phyloP scores from a whole-genome alignment of 2,329 filamentous ascomycete genomes.

The Gyromitra esculenta region DNA sequence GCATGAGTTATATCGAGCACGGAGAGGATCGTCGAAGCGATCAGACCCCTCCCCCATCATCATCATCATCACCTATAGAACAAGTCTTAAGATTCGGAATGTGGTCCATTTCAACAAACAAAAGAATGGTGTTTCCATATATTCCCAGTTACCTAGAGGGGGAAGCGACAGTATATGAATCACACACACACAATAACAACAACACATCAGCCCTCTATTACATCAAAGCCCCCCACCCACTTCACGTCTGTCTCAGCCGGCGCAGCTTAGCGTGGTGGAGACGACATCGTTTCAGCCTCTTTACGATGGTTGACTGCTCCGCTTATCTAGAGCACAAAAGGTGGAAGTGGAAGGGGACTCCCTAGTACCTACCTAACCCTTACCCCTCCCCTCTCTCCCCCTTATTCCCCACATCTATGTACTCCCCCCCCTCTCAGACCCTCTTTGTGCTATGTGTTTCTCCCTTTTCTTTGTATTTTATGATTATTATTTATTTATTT shows the following conservation, averaged over 20 bases:
- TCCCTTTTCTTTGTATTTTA: background rate
- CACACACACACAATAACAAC: background rate
- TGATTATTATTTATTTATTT: background rate
- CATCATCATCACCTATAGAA: background rate
- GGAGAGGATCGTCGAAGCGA: background rate
- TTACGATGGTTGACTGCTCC: background rate
- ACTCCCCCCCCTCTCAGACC: background rate
- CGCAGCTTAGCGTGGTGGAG: background rate
- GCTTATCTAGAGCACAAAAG: background rate
- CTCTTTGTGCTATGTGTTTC: background rate
- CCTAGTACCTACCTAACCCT: too few relatives aligned
- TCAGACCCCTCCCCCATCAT: too few relatives aligned
- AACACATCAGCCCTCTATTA: background rate
- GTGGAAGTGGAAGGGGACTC: too few relatives aligned
- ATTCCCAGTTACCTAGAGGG: background rate
- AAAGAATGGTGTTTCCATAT: background rate
- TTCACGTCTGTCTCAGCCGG: background rate
- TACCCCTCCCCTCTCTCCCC: too few relatives aligned
- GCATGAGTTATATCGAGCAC: constrained; percentile 1
- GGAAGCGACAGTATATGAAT: background rate
- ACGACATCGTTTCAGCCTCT: background rate
- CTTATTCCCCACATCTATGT: too few relatives aligned
- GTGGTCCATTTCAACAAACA: background rate
- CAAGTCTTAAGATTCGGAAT: background rate
- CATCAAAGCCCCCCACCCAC: too few relatives aligned